Evolutionary conservation across 164 flowering plant species (phyloP).

Genomic region (Sextonia rubra): DNA sequence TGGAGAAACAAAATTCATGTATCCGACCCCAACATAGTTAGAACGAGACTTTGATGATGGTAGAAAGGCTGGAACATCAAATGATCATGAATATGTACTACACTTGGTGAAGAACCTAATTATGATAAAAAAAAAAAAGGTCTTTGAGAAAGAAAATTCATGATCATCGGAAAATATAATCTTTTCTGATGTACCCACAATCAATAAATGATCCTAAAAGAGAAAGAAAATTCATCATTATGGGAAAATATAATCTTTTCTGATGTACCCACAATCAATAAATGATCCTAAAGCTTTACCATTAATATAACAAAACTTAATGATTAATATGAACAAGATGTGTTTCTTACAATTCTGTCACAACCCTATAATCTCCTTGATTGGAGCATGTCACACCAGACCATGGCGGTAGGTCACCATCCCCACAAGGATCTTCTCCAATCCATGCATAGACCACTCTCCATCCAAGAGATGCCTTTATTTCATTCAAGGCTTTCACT

Average conservation of each 20-base stretch:
- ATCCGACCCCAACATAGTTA: no score
- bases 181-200: no score
- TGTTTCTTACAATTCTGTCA: slow-evolving; percentile 66
- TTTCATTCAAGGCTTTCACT: slow-evolving; percentile 93
- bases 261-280: neutral
- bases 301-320: neutral
- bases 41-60: no score
- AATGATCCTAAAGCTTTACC: neutral
- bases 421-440: slow-evolving; percentile 99
- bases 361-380: slow-evolving; percentile 84
- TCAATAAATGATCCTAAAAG: neutral
- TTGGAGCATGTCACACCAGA: slow-evolving; percentile 89
- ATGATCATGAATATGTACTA: no score
- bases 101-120: no score
- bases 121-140: neutral
- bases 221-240: neutral
- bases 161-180: no score
- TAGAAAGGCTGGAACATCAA: no score
- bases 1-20: no score
- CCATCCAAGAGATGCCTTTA: slow-evolving; percentile 95
- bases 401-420: slow-evolving; percentile 92
- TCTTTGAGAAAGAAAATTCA: neutral
- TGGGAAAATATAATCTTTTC: no score
- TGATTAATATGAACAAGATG: neutral
- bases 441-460: slow-evolving; percentile 97